phyloP scores from a whole-genome alignment of 1,284 basidiomycete genomes.

The Boletus holoroseus region DNA sequence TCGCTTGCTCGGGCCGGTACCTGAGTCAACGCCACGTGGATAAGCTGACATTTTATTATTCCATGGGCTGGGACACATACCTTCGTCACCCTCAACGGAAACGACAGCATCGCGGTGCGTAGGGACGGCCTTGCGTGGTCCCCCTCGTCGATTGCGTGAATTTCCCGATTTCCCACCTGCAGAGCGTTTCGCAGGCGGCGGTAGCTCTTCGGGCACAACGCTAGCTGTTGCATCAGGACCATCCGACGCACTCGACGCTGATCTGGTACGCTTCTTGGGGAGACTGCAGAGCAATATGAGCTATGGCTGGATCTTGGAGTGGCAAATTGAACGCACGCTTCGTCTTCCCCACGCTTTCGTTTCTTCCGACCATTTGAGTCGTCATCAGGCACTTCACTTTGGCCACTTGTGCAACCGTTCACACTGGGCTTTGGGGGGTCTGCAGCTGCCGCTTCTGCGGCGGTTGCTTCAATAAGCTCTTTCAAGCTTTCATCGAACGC shows the following conservation, averaged over 20 bases:
- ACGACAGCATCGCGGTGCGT: slow-evolving; percentile 38
- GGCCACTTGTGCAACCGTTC: slow-evolving; percentile 31
- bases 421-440: slow-evolving; percentile 26
- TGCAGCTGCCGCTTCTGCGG: slow-evolving; percentile 53
- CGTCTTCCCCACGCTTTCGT: slow-evolving; percentile 68
- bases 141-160: slow-evolving; percentile 39
- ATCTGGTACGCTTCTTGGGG: slow-evolving; percentile 64
- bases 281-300: slow-evolving; percentile 36
- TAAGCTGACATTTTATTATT: slow-evolving; percentile 25
- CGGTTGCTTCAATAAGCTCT: slow-evolving; percentile 66
- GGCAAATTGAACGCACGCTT: slow-evolving; percentile 45
- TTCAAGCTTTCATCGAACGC: slow-evolving; percentile 86
- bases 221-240: slow-evolving; percentile 37
- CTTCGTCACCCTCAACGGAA: slow-evolving; percentile 57
- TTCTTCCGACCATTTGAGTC: slow-evolving; percentile 56
- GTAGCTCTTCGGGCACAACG: slow-evolving; percentile 41
- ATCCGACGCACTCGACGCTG: slow-evolving; percentile 63
- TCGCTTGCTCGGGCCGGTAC: slow-evolving; percentile 37
- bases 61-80: slow-evolving; percentile 39
- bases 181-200: slow-evolving; percentile 31
- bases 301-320: slow-evolving; percentile 10
- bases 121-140: slow-evolving; percentile 27
- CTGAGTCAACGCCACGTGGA: slow-evolving; percentile 36
- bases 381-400: slow-evolving; percentile 42
- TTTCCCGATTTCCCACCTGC: slow-evolving; percentile 29